A percentile compares a stretch with the other conserved stretches of the same genome.
Conservation (phyloP, 2,329 filamentous ascomycete species). For the Alternaria alternata region DNA sequence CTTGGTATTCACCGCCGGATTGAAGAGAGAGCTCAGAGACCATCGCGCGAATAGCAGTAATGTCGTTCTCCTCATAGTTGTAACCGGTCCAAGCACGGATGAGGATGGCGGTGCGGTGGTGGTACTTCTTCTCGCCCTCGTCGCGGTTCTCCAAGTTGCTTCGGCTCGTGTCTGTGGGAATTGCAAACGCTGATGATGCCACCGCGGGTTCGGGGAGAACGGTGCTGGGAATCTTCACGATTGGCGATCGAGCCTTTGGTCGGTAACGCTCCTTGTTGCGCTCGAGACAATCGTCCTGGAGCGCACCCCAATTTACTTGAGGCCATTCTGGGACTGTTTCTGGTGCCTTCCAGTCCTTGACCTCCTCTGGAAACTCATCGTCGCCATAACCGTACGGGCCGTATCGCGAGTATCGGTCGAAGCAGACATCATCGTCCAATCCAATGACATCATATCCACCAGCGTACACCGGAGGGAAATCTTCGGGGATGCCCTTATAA, state of each 20-base stretch:
- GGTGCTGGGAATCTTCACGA: conserved; percentile 40
- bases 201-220: conserved; percentile 34
- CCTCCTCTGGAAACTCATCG: conserved; percentile 59
- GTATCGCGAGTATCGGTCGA: conserved; percentile 65
- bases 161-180: conserved; percentile 36
- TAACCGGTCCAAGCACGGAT: conserved; percentile 59
- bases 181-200: conserved; percentile 42
- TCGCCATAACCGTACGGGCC: conserved; percentile 66
- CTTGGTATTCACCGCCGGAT: conserved; percentile 58
- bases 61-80: conserved; percentile 57
- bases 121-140: conserved; percentile 44
- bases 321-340: conserved; percentile 64
- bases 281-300: conserved; percentile 72
- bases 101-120: conserved; percentile 56
- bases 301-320: conserved; percentile 72
- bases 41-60: conserved; percentile 56
- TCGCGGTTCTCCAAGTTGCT: conserved; percentile 38
- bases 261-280: conserved; percentile 71
- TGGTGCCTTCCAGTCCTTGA: conserved; percentile 52
- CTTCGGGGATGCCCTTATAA: conserved; percentile 63
- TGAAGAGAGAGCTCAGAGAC: conserved; percentile 56
- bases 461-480: conserved; percentile 48
- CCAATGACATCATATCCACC: conserved; percentile 51
- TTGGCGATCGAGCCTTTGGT: conserved; percentile 51
- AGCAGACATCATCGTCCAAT: conserved; percentile 64